Conservation (phyloP, 192 early-diverging fungal species). For the Umbelopsis isabellina region DNA sequence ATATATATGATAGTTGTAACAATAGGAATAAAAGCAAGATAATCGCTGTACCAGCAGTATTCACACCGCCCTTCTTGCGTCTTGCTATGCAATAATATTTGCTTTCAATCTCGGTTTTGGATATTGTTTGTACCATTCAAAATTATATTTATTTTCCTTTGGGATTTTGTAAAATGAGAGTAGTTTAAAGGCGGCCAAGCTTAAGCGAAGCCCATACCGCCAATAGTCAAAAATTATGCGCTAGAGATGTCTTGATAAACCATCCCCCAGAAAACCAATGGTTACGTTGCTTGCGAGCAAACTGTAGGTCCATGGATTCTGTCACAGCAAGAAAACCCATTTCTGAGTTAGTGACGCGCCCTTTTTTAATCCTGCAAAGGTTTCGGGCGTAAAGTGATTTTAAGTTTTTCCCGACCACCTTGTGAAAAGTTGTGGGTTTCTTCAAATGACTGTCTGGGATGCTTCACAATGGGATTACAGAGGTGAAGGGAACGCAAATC, state of each 20-base stretch:
- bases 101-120: neutral
- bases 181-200: constrained; percentile 12
- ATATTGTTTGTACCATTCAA: neutral
- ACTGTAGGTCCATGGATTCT: constrained; percentile 14
- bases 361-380: constrained; percentile 29
- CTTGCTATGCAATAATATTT: neutral
- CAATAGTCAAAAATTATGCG: constrained; percentile 44
- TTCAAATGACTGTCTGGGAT: neutral
- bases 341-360: constrained; percentile 34
- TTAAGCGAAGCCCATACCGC: constrained; percentile 41
- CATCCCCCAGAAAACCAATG: constrained; percentile 22
- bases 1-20: neutral
- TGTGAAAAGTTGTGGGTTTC: constrained; percentile 34
- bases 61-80: neutral
- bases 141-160: neutral
- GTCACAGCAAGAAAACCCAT: constrained; percentile 21
- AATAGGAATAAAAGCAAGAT: neutral
- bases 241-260: constrained; percentile 48
- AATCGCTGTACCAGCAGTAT: neutral
- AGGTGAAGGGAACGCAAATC: constrained; percentile 69
- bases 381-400: neutral
- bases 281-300: constrained; percentile 3
- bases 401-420: neutral
- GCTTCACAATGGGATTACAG: constrained; percentile 61
- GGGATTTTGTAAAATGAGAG: neutral